Evolutionary conservation across 208 protist species (phyloP).

Genomic region (Crithidia fasciculata): DNA sequence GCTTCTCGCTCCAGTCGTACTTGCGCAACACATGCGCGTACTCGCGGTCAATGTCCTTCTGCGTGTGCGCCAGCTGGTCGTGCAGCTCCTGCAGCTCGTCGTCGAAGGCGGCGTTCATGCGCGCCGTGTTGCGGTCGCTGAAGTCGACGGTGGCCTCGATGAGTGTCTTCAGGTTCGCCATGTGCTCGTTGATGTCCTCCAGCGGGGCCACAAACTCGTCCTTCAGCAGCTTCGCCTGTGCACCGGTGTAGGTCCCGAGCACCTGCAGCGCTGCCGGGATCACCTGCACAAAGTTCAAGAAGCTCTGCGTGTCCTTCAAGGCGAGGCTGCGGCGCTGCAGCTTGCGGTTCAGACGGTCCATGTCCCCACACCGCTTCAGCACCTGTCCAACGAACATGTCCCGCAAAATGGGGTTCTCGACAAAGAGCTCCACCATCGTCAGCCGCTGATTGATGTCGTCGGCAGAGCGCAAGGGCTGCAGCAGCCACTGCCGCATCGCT

Average conservation of each 20-base stretch:
- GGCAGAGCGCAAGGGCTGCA: conserved; percentile 94
- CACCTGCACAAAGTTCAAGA: conserved; percentile 85
- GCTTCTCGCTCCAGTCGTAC: conserved; percentile 88
- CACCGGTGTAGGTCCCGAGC: conserved; percentile 70
- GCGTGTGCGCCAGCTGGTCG: conserved; percentile 60
- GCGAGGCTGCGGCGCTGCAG: conserved; percentile 83
- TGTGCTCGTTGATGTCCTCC: conserved; percentile 85
- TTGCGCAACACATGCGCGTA: conserved; percentile 60
- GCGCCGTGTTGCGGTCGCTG: conserved; percentile 64
- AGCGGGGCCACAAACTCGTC: conserved; percentile 88
- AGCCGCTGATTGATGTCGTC: conserved; percentile 94
- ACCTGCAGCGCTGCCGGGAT: conserved; percentile 68
- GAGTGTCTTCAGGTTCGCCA: conserved; percentile 80
- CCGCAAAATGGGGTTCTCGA: conserved; percentile 87
- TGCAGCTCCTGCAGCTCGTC: conserved; percentile 91
- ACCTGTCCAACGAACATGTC: conserved; percentile 80
- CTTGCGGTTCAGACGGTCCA: conserved; percentile 93
- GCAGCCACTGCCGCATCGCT: conserved; percentile 97
- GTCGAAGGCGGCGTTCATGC: conserved; percentile 95
- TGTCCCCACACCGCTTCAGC: conserved; percentile 92
- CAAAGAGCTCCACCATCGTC: conserved; percentile 94
- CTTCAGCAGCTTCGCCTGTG: conserved; percentile 74
- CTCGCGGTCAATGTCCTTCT: conserved; percentile 82
- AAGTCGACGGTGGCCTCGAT: conserved; percentile 88
- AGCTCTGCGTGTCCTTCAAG: conserved; percentile 88